A percentile compares a stretch with the other conserved stretches of the same genome.
Conservation (phyloP, 192 early-diverging fungal species). For the Chytriomyces confervae region DNA sequence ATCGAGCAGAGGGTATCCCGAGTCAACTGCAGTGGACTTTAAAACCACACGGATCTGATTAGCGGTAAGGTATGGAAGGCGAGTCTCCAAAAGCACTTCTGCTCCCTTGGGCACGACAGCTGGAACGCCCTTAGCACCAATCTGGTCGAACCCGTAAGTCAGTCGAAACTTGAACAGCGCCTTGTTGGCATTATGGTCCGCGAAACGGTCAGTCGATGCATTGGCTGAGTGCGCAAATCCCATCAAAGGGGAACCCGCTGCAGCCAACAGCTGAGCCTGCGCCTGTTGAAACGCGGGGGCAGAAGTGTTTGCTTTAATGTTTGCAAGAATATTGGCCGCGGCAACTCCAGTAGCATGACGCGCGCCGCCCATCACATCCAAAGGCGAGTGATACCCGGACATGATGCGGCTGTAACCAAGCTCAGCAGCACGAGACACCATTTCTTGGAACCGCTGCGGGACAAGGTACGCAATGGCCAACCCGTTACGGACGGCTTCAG, state of each 20-base stretch:
- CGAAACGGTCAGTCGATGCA: constrained; percentile 22
- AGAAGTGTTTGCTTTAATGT: not conserved
- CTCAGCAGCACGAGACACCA: constrained; percentile 27
- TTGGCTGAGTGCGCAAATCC: constrained; percentile 32
- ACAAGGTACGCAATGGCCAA: constrained; percentile 36
- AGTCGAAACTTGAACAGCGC: constrained; percentile 22
- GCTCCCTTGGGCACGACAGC: constrained; percentile 36
- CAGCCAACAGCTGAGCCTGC: constrained; percentile 23
- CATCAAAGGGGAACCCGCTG: not conserved
- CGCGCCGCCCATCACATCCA: constrained; percentile 36
- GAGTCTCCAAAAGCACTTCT: constrained; percentile 42
- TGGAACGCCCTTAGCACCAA: not conserved
- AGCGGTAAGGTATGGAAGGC: constrained; percentile 40
- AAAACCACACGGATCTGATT: constrained; percentile 37
- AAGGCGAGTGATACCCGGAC: constrained; percentile 30
- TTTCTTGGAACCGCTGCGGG: constrained; percentile 38
- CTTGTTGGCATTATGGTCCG: constrained; percentile 23
- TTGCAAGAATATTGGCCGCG: constrained; percentile 37
- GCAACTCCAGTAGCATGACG: constrained; percentile 29
- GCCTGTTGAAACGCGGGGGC: constrained; percentile 24
- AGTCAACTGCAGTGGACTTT: constrained; percentile 36
- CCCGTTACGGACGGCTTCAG: constrained; percentile 25
- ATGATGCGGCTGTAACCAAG: constrained; percentile 30
- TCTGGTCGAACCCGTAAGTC: constrained; percentile 27
- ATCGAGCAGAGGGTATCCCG: constrained; percentile 35